phyloP scores from a whole-genome alignment of 2,329 filamentous ascomycete species.

The Emergomyces orientalis region DNA sequence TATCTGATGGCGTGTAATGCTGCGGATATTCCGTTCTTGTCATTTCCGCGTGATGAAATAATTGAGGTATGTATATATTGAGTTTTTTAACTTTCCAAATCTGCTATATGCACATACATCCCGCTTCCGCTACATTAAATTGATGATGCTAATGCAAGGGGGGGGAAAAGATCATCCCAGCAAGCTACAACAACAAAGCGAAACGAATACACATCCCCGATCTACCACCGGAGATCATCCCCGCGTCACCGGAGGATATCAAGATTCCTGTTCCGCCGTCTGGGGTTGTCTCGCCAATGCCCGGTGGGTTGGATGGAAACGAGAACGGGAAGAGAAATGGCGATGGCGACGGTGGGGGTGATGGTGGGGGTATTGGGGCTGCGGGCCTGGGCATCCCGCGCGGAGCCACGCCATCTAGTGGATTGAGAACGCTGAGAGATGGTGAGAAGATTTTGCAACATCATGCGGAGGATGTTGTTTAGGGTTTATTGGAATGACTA shows the following conservation, averaged over 20 bases:
- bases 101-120: background rate
- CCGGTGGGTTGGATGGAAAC: slow-evolving; percentile 32
- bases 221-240: slow-evolving; percentile 57
- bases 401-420: slow-evolving; percentile 37
- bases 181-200: slow-evolving; percentile 92
- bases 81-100: background rate
- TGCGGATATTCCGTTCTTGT: slow-evolving; percentile 81
- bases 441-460: slow-evolving; percentile 37
- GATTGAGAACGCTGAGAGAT: slow-evolving; percentile 35
- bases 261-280: slow-evolving; percentile 63
- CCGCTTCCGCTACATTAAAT: background rate
- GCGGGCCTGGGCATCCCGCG: slow-evolving; percentile 21
- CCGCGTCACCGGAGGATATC: slow-evolving; percentile 70
- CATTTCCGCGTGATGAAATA: slow-evolving; percentile 93
- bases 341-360: background rate
- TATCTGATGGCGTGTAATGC: slow-evolving; percentile 99
- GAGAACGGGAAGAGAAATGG: slow-evolving; percentile 16
- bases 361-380: background rate
- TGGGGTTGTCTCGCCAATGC: slow-evolving; percentile 37
- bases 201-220: slow-evolving; percentile 78
- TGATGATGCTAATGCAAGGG: too few species aligned
- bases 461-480: slow-evolving; percentile 38
- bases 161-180: slow-evolving; percentile 66
- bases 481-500: slow-evolving; percentile 10
- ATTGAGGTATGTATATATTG: slow-evolving; percentile 57